Evolutionary conservation across 139 green algal genomes (phyloP).

Genomic region (Chlorella sp.): DNA sequence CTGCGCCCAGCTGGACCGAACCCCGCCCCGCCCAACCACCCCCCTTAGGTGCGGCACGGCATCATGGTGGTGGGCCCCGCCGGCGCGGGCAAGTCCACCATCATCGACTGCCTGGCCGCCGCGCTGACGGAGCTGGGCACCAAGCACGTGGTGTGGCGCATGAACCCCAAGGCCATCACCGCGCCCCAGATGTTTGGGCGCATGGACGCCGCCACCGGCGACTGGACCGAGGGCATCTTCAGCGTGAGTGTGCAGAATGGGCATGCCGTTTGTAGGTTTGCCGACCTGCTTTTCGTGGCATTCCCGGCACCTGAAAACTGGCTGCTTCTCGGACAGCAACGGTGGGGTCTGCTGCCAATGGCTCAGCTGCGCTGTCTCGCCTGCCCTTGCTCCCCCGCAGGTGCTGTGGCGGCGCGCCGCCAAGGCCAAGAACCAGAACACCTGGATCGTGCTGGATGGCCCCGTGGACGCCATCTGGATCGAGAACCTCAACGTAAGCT

Average conservation of each 20-base stretch:
- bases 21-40: background rate
- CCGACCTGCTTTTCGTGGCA: too few relatives aligned
- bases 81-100: conserved; percentile 88
- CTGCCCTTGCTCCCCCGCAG: too few relatives aligned
- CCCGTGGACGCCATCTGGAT: conserved; percentile 98
- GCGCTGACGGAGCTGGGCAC: conserved; percentile 86
- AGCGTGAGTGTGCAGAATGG: too few relatives aligned
- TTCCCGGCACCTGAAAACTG: too few relatives aligned
- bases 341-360: too few relatives aligned
- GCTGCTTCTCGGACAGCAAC: too few relatives aligned
- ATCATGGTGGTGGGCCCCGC: conserved; percentile 94
- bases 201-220: conserved; percentile 88
- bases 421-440: conserved; percentile 93
- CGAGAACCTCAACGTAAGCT: conserved; percentile 90
- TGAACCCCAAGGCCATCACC: conserved; percentile 94
- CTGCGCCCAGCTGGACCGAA: too few relatives aligned
- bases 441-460: conserved; percentile 96
- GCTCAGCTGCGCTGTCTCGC: too few relatives aligned
- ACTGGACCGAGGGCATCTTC: conserved; percentile 98
- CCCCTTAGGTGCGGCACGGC: conserved; percentile 83
- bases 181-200: conserved; percentile 90
- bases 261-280: too few relatives aligned
- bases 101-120: conserved; percentile 85
- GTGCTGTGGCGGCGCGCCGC: conserved; percentile 91
- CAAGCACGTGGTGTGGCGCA: conserved; percentile 93